A percentile compares a stretch with the other conserved stretches of the same genome.
Evolutionary conservation across 2,329 filamentous ascomycete genomes (phyloP).

Genomic region (Hymenotorrendiella dingleyae): DNA sequence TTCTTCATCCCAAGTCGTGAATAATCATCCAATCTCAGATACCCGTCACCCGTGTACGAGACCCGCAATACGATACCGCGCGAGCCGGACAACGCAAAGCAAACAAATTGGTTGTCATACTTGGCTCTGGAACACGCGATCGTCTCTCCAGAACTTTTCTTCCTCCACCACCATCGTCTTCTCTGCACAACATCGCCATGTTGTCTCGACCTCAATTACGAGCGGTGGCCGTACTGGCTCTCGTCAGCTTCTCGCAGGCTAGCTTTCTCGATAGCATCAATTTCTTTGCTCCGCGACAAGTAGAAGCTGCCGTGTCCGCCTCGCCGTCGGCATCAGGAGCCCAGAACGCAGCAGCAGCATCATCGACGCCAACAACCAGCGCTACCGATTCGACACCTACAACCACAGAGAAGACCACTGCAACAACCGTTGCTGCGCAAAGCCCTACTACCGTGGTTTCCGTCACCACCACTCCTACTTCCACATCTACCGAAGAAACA

Average conservation of each 20-base stretch:
- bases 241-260: conserved; percentile 23
- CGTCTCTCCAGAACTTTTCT: not conserved
- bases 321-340: not conserved
- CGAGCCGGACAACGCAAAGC: too few species aligned
- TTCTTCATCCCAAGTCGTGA: too few species aligned
- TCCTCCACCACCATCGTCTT: not conserved
- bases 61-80: too few species aligned
- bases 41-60: too few species aligned
- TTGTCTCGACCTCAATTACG: conserved; percentile 19
- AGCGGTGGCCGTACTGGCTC: conserved; percentile 18
- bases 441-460: not conserved
- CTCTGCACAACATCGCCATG: conserved; percentile 17
- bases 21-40: too few species aligned
- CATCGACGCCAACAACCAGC: not conserved
- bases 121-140: too few species aligned
- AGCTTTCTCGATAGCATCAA: conserved; percentile 14
- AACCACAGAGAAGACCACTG: not conserved
- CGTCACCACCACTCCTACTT: not conserved
- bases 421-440: not conserved
- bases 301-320: too few species aligned
- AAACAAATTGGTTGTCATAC: too few species aligned
- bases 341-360: not conserved
- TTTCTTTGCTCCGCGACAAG: conserved; percentile 11
- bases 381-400: not conserved
- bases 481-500: not conserved